Percentiles rank a stretch among this genome's conserved stretches.
phyloP scores from a whole-genome alignment of 805 yeast genomes.

The Candida nemodendra region DNA sequence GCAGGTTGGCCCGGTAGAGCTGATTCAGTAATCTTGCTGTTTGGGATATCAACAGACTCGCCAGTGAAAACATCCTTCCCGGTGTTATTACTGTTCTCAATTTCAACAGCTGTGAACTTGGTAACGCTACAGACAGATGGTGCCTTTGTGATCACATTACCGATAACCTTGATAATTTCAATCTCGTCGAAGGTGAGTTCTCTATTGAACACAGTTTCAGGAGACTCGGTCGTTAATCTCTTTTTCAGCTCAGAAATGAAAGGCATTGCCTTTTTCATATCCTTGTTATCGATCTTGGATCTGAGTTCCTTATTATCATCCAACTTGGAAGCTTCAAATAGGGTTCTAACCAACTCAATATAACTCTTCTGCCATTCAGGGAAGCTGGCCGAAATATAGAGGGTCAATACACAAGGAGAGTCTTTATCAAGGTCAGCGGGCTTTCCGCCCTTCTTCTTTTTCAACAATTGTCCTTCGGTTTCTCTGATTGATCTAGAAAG shows the following conservation, averaged over 20 bases:
- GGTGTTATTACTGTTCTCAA: slow-evolving; percentile 57
- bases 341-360: slow-evolving; percentile 68
- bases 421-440: slow-evolving; percentile 70
- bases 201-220: slow-evolving; percentile 84
- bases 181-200: slow-evolving; percentile 80
- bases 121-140: slow-evolving; percentile 58
- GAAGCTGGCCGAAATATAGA: slow-evolving; percentile 77
- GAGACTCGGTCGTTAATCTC: slow-evolving; percentile 66
- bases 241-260: slow-evolving; percentile 84
- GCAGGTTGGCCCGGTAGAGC: slow-evolving; percentile 97
- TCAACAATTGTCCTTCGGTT: slow-evolving; percentile 83
- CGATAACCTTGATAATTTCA: slow-evolving; percentile 56
- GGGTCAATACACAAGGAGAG: slow-evolving; percentile 68
- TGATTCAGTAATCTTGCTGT: slow-evolving; percentile 69
- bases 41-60: slow-evolving; percentile 61
- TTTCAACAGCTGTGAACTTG: slow-evolving; percentile 57
- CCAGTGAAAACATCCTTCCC: slow-evolving; percentile 72
- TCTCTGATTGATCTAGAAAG: slow-evolving; percentile 86
- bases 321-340: slow-evolving; percentile 63
- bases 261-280: slow-evolving; percentile 98
- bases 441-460: slow-evolving; percentile 82
- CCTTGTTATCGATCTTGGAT: slow-evolving; percentile 68
- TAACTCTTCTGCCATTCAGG: slow-evolving; percentile 66
- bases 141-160: slow-evolving; percentile 58
- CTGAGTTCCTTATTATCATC: slow-evolving; percentile 64